phyloP scores from a whole-genome alignment of 2,329 filamentous ascomycete species.

The Cladosporium sp. region DNA sequence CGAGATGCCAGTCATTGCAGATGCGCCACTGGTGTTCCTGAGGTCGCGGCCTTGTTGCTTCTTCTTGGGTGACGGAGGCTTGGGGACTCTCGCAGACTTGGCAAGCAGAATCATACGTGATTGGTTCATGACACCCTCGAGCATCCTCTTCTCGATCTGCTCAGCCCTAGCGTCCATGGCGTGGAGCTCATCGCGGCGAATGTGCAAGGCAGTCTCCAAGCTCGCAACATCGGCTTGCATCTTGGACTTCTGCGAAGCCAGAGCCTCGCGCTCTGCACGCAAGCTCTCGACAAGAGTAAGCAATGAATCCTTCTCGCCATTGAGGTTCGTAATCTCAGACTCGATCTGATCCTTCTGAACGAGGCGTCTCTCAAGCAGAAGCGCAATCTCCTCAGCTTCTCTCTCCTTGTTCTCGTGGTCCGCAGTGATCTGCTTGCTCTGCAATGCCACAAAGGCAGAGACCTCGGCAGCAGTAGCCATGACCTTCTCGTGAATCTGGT shows the following conservation, averaged over 20 bases:
- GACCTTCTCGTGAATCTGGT: slow-evolving; percentile 87
- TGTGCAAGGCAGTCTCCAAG: slow-evolving; percentile 83
- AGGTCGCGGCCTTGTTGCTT: slow-evolving; percentile 42
- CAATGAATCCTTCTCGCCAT: slow-evolving; percentile 50
- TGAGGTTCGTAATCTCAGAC: slow-evolving; percentile 48
- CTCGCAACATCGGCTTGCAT: slow-evolving; percentile 85
- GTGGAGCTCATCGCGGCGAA: slow-evolving; percentile 87
- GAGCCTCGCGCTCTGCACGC: slow-evolving; percentile 70
- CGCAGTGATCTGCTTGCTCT: slow-evolving; percentile 72
- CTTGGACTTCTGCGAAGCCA: slow-evolving; percentile 75
- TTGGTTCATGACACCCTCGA: slow-evolving; percentile 95
- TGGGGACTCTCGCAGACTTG: slow-evolving; percentile 45
- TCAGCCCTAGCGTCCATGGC: slow-evolving; percentile 90
- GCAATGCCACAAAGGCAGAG: slow-evolving; percentile 74
- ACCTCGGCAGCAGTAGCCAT: slow-evolving; percentile 82
- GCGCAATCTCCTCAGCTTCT: slow-evolving; percentile 74
- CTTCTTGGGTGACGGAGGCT: slow-evolving; percentile 46
- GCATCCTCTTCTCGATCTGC: slow-evolving; percentile 82
- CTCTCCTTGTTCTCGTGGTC: slow-evolving; percentile 78
- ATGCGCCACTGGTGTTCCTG: slow-evolving; percentile 43
- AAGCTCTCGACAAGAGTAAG: slow-evolving; percentile 59
- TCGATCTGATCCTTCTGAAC: slow-evolving; percentile 65
- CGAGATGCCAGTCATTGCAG: slow-evolving; percentile 39
- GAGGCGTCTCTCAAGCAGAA: slow-evolving; percentile 76
- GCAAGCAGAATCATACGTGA: slow-evolving; percentile 85